A percentile compares a stretch with the other conserved stretches of the same genome.
phyloP scores from a whole-genome alignment of 192 early-diverging fungal genomes.

The Dissophora globulifera region DNA sequence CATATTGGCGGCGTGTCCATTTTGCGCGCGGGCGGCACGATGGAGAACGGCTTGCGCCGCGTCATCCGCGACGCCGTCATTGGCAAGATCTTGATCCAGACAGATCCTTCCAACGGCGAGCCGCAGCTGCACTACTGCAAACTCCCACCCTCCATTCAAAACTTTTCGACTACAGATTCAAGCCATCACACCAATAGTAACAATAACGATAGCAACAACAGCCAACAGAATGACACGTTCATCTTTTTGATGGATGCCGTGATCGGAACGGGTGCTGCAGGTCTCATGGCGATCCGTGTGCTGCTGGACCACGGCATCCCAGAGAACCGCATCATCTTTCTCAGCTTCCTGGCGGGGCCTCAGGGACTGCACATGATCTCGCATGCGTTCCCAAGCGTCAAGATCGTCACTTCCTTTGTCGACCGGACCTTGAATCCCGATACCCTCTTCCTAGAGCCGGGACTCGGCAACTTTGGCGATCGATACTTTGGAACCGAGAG shows the following conservation, averaged over 20 bases:
- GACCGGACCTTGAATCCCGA: constrained; percentile 74
- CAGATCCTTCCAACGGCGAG: constrained; percentile 80
- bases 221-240: constrained; percentile 12
- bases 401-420: constrained; percentile 83
- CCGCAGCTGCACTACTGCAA: constrained; percentile 91
- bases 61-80: constrained; percentile 84
- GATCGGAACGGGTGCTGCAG: constrained; percentile 91
- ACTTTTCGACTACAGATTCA: background rate
- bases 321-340: constrained; percentile 87
- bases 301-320: constrained; percentile 90
- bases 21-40: constrained; percentile 88
- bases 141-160: constrained; percentile 66
- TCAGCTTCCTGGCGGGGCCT: constrained; percentile 82
- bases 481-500: constrained; percentile 69
- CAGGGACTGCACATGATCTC: constrained; percentile 83
- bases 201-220: background rate
- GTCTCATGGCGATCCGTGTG: constrained; percentile 95
- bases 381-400: constrained; percentile 84
- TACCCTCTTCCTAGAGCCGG: constrained; percentile 79
- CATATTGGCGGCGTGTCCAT: constrained; percentile 81
- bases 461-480: constrained; percentile 90
- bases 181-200: background rate
- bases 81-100: constrained; percentile 93
- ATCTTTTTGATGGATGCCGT: constrained; percentile 78
- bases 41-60: constrained; percentile 87